Conservation (phyloP, 495 filamentous ascomycete genomes). For the Glutinoglossum americanum region DNA sequence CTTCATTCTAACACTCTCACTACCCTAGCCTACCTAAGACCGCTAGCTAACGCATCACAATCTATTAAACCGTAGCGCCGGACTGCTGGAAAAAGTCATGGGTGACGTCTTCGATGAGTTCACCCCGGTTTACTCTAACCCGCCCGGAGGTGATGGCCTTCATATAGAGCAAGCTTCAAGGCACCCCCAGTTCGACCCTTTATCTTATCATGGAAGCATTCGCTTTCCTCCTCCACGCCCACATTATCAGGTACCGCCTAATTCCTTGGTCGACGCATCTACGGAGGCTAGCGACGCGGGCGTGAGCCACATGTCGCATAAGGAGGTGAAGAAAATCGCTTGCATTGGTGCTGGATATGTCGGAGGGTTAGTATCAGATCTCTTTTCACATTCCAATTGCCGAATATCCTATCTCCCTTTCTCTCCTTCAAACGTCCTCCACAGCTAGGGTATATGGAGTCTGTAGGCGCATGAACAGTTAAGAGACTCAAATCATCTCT, state of each 20-base stretch:
- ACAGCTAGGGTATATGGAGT: not conserved
- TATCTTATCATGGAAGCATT: not conserved
- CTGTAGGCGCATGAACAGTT: not conserved
- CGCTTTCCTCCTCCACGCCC: not conserved
- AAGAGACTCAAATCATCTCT: not conserved
- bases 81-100: too few relatives aligned
- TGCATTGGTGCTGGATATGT: conserved; percentile 1
- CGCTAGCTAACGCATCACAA: too few relatives aligned
- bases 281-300: not conserved
- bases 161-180: too few relatives aligned
- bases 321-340: not conserved
- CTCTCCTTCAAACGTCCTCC: too few relatives aligned
- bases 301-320: not conserved
- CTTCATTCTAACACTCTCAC: too few relatives aligned
- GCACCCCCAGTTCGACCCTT: not conserved
- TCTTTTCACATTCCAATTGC: not conserved
- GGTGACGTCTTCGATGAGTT: too few relatives aligned
- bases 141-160: not conserved
- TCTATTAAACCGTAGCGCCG: too few relatives aligned
- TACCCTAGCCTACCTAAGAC: too few relatives aligned
- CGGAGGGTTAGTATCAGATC: not conserved
- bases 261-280: not conserved
- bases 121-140: not conserved
- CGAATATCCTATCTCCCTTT: not conserved
- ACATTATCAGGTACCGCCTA: not conserved